These are phyloP conservation scores for Apiospora marii DNA, from an alignment of 2,329 filamentous ascomycete genomes.

Conservation along the genomic window DNA sequence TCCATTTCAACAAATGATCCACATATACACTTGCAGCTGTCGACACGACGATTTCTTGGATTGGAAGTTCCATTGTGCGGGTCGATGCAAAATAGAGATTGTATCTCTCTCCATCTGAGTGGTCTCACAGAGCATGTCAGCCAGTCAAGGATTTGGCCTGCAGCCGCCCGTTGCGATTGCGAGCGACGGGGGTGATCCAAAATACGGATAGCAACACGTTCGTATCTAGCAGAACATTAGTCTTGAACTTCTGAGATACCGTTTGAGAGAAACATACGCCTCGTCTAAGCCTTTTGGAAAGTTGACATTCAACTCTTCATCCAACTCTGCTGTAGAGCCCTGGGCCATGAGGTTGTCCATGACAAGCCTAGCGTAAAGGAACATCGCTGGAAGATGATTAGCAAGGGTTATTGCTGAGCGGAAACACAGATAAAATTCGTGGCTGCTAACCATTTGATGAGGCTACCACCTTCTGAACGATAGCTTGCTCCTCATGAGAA, in stretches of 20 bases:
- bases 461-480: background rate
- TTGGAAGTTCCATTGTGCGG: background rate
- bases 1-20: background rate
- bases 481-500: background rate
- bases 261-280: too few relatives aligned
- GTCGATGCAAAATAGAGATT: constrained; percentile 28
- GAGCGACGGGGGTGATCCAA: background rate
- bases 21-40: background rate
- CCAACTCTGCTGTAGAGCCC: constrained; percentile 32
- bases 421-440: too few relatives aligned
- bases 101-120: constrained; percentile 29
- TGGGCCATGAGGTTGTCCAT: constrained; percentile 33
- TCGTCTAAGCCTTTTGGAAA: background rate
- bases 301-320: background rate
- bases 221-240: too few relatives aligned
- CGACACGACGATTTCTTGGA: background rate
- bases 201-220: background rate
- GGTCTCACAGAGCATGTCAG: constrained; percentile 26
- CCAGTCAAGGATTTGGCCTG: constrained; percentile 12
- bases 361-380: constrained; percentile 35
- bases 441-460: background rate
- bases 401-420: background rate
- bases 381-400: constrained; percentile 28
- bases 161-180: background rate
- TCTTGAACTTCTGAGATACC: too few relatives aligned